Conservation (phyloP, 306 rosid species). For the Prunus armeniaca region DNA sequence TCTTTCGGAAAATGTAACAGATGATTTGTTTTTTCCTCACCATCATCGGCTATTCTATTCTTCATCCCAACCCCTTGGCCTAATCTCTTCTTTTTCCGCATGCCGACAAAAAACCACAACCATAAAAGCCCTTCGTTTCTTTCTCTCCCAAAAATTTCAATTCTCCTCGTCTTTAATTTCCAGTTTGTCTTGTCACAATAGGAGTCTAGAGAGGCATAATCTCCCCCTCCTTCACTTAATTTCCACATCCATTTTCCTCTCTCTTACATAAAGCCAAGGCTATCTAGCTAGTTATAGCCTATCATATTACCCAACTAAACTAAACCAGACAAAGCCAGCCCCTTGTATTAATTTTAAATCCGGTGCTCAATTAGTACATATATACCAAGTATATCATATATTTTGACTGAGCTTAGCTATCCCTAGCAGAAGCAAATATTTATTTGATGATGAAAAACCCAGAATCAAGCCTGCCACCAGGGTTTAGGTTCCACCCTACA, state of each 20-base stretch:
- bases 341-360: no score
- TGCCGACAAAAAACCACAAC: constrained; percentile 1
- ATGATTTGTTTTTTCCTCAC: neutral
- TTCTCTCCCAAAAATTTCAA: neutral
- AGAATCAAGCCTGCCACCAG: neutral
- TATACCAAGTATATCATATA: no score
- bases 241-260: neutral
- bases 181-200: neutral
- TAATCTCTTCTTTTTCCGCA: neutral
- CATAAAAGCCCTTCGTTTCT: neutral
- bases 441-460: neutral
- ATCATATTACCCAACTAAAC: neutral
- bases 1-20: neutral
- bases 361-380: no score
- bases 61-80: neutral
- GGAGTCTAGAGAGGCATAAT: neutral
- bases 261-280: neutral
- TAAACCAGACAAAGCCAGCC: no score
- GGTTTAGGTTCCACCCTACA: constrained; percentile 6
- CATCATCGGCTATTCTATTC: neutral
- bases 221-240: neutral
- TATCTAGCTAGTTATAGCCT: no score
- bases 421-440: neutral
- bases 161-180: neutral
- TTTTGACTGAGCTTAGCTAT: no score